phyloP scores from a whole-genome alignment of 225 moss, liverwort and hornwort genomes.

The Sphagnum contortum region DNA sequence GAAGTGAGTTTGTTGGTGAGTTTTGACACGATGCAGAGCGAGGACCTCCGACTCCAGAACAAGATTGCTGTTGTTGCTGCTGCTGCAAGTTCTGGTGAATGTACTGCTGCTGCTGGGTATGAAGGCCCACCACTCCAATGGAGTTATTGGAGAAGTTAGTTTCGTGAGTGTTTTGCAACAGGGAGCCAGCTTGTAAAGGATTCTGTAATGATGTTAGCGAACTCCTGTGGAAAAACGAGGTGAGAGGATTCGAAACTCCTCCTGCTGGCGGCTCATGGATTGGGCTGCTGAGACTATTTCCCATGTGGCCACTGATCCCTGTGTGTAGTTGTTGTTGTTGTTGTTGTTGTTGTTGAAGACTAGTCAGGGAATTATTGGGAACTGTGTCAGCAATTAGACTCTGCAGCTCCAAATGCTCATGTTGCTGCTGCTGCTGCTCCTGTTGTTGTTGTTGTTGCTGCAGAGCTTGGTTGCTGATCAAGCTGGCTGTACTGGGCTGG shows the following conservation, averaged over 20 bases:
- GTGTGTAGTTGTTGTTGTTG: constrained; percentile 5
- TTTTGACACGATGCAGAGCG: constrained; percentile 64
- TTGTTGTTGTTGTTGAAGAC: constrained; percentile 81
- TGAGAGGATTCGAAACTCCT: constrained; percentile 38
- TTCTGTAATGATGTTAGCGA: constrained; percentile 64
- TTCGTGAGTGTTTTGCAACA: constrained; percentile 12
- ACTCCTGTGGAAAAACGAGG: constrained; percentile 74
- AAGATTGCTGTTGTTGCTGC: no score
- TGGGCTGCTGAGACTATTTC: constrained; percentile 49
- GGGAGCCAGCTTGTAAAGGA: constrained; percentile 21
- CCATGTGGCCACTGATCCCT: constrained; percentile 27
- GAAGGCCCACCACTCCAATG: constrained; percentile 40
- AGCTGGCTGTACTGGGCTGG: background rate
- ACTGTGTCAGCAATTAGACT: constrained; percentile 60
- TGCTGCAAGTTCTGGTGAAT: no score
- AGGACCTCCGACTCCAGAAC: constrained; percentile 27
- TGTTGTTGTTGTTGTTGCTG: constrained; percentile 2
- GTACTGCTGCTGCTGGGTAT: constrained; percentile 25
- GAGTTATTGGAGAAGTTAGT: constrained; percentile 37
- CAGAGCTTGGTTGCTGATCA: constrained; percentile 59
- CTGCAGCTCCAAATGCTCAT: constrained; percentile 73
- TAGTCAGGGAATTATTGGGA: constrained; percentile 41
- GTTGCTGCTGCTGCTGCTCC: constrained; percentile 13
- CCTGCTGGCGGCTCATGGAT: constrained; percentile 19
- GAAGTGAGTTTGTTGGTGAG: constrained; percentile 87